A percentile compares a stretch with the other conserved stretches of the same genome.
Evolutionary conservation across 805 yeast genomes (phyloP).

Genomic region (Starmerella etchellsii): DNA sequence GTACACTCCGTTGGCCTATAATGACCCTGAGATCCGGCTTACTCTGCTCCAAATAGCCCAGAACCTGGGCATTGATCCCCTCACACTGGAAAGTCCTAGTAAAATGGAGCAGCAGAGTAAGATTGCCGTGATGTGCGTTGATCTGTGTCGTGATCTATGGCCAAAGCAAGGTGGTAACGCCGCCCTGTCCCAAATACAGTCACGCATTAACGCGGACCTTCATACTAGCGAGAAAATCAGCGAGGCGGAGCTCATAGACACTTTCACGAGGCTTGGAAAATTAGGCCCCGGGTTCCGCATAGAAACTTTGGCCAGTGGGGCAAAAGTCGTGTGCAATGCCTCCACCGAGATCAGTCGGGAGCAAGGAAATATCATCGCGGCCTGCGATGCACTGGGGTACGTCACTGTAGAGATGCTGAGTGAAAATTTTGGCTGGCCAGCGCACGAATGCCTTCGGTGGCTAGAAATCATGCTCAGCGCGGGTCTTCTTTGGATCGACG

Average conservation of each 20-base stretch:
- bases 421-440: conserved; percentile 70
- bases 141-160: conserved; percentile 56
- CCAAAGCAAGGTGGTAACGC: conserved; percentile 75
- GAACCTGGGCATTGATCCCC: conserved; percentile 74
- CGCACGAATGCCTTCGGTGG: conserved; percentile 45
- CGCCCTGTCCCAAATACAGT: conserved; percentile 24
- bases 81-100: conserved; percentile 31
- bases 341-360: conserved; percentile 55
- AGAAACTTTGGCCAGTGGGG: conserved; percentile 40
- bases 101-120: conserved; percentile 48
- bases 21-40: conserved; percentile 45
- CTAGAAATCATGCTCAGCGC: conserved; percentile 66
- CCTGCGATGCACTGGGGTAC: conserved; percentile 67
- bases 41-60: conserved; percentile 67
- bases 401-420: conserved; percentile 49
- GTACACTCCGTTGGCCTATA: conserved; percentile 47
- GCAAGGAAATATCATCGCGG: conserved; percentile 56
- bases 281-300: conserved; percentile 65
- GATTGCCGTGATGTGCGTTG: conserved; percentile 61
- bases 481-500: conserved; percentile 81
- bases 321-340: conserved; percentile 47
- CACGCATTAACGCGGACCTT: neutral
- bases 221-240: neutral
- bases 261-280: conserved; percentile 40
- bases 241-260: conserved; percentile 42